phyloP scores from a whole-genome alignment of 129 eudicot species.

The Helianthus tuberosus region DNA sequence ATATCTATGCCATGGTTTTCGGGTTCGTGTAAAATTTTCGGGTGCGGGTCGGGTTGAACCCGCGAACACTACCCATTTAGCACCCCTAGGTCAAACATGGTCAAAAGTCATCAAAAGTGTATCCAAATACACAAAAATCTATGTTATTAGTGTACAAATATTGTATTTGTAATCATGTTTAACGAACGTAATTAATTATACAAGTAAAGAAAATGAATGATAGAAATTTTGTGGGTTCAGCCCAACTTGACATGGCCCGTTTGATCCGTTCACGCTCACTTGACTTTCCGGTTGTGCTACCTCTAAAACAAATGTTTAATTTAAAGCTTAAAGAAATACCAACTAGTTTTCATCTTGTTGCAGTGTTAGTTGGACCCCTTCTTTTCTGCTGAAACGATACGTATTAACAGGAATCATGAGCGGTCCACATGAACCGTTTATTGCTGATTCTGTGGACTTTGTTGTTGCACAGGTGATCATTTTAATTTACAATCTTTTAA shows the following conservation, averaged over 20 bases:
- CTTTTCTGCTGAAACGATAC: slow-evolving; percentile 90
- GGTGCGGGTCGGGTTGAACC: too few species aligned
- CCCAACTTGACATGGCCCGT: background rate
- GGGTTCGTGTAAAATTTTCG: too few species aligned
- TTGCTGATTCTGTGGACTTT: slow-evolving; percentile 96
- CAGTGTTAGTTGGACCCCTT: slow-evolving; percentile 98
- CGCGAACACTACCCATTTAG: too few species aligned
- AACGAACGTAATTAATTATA: background rate
- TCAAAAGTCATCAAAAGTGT: slow-evolving; percentile 1
- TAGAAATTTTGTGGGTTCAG: background rate
- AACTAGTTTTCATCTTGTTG: slow-evolving; percentile 21
- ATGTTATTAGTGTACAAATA: background rate
- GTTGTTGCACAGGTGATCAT: slow-evolving; percentile 92
- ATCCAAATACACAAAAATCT: background rate
- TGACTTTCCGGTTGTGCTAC: background rate
- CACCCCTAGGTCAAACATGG: background rate
- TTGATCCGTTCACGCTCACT: background rate
- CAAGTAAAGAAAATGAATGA: background rate
- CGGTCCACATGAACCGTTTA: slow-evolving; percentile 98
- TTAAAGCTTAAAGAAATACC: slow-evolving; percentile 3
- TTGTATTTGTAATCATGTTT: background rate
- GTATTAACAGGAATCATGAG: slow-evolving; percentile 82
- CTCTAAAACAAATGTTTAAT: background rate
- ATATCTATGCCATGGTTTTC: too few species aligned
- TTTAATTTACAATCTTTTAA: background rate